These are phyloP conservation scores for Blastocystis sp. DNA, from an alignment of 352 stramenopile species.

Conservation along the genomic window DNA sequence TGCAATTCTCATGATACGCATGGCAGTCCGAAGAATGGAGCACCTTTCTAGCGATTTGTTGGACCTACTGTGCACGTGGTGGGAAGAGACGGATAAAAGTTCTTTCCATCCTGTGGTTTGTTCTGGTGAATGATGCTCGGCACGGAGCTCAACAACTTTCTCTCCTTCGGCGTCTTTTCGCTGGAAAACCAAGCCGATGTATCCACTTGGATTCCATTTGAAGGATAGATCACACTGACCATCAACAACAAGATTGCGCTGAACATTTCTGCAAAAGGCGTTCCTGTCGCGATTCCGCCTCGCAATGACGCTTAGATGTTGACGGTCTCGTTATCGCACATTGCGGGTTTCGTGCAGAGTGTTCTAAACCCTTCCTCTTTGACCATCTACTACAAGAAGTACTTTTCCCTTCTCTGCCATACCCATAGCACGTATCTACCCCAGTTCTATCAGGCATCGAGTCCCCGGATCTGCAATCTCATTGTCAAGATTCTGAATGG, in stretches of 20 bases:
- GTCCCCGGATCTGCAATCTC: constrained; percentile 5
- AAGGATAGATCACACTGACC: constrained; percentile 39
- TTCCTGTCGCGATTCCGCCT: background rate
- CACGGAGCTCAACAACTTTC: background rate
- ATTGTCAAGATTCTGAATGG: constrained; percentile 30
- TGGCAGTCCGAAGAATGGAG: too few relatives aligned
- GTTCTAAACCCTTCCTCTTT: background rate
- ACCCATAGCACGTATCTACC: constrained; percentile 42
- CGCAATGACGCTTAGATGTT: background rate
- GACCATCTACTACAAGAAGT: constrained; percentile 67
- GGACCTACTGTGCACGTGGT: too few relatives aligned
- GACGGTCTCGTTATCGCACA: constrained; percentile 13
- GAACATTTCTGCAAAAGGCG: constrained; percentile 35
- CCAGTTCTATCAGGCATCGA: background rate
- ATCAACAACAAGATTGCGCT: background rate
- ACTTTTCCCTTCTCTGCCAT: background rate
- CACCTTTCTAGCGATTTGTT: too few relatives aligned
- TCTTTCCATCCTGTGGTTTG: too few relatives aligned
- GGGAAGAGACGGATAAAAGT: too few relatives aligned
- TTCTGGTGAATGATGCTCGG: background rate
- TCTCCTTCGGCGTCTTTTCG: constrained; percentile 46
- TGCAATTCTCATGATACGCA: too few relatives aligned
- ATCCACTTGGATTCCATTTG: background rate
- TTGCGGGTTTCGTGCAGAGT: constrained; percentile 20
- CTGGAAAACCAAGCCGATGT: constrained; percentile 30